phyloP scores from a whole-genome alignment of 306 rosid genomes.

The Acacia confusa region DNA sequence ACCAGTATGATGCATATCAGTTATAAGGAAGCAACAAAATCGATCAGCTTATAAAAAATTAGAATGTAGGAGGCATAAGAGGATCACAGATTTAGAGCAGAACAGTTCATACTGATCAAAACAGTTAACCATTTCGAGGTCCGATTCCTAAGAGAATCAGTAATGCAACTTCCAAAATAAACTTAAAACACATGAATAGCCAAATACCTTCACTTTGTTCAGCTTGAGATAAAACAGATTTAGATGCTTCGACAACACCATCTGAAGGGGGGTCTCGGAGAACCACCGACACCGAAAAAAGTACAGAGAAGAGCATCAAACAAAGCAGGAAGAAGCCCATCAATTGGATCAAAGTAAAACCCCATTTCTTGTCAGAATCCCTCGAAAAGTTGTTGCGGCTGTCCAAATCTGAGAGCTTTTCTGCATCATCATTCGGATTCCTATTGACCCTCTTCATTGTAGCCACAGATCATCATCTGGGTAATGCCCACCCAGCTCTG shows the following conservation, averaged over 20 bases:
- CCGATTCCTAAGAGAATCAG: not conserved
- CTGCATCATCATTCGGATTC: conserved; percentile 27
- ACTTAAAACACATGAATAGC: not conserved
- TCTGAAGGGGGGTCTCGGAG: conserved; percentile 81
- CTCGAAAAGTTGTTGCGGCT: conserved; percentile 26
- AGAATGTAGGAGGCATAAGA: not conserved
- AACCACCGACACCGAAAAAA: conserved; percentile 72
- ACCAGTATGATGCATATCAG: not conserved
- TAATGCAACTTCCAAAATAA: not conserved
- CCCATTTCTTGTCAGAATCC: conserved; percentile 39
- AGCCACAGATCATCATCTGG: conserved; percentile 43
- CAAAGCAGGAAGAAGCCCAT: conserved; percentile 63
- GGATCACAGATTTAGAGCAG: not conserved
- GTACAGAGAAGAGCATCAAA: conserved; percentile 62
- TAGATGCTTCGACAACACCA: conserved; percentile 43
- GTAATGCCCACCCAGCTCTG: not conserved
- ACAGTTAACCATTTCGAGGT: not conserved
- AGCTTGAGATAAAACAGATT: conserved; percentile 29
- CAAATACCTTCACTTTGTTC: conserved; percentile 43
- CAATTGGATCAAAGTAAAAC: conserved; percentile 47
- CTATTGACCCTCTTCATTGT: conserved; percentile 61
- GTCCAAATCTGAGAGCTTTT: conserved; percentile 35
- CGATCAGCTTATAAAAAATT: not conserved
- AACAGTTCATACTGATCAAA: not conserved
- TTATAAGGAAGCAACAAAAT: not conserved